phyloP scores from a whole-genome alignment of 1,284 basidiomycete species.

The Porogramme epimiltina region DNA sequence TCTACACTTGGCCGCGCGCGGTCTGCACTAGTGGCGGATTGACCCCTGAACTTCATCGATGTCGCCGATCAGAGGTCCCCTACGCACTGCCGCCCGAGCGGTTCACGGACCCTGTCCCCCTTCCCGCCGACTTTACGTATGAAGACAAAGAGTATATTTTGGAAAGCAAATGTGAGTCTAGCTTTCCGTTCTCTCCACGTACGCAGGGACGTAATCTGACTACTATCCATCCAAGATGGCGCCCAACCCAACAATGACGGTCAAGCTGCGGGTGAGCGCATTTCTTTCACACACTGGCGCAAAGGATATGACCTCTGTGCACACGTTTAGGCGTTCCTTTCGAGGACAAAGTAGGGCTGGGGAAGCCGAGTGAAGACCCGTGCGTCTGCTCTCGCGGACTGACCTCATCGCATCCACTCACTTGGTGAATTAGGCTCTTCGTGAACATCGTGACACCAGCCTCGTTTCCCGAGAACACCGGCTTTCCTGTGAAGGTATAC shows the following conservation, averaged over 20 bases:
- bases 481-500: slow-evolving; percentile 72
- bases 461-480: slow-evolving; percentile 45
- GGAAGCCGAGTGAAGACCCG: slow-evolving; percentile 71
- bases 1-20: not conserved
- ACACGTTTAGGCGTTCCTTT: slow-evolving; percentile 40
- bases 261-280: slow-evolving; percentile 48
- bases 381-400: slow-evolving; percentile 34
- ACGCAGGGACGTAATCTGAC: not conserved
- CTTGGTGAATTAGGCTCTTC: slow-evolving; percentile 48
- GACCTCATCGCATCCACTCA: not conserved
- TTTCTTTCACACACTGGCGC: too few relatives aligned
- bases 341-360: slow-evolving; percentile 63
- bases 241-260: slow-evolving; percentile 66
- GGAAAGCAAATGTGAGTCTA: slow-evolving; percentile 57
- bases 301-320: too few relatives aligned
- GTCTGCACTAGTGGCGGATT: not conserved
- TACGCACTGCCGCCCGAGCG: slow-evolving; percentile 66
- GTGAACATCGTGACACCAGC: slow-evolving; percentile 72
- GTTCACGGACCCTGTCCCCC: slow-evolving; percentile 61
- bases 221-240: slow-evolving; percentile 42
- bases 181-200: not conserved
- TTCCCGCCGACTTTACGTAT: slow-evolving; percentile 58
- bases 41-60: not conserved
- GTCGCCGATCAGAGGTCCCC: slow-evolving; percentile 59
- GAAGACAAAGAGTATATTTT: slow-evolving; percentile 59